Base-by-base conservation (phyloP, 1,284 basidiomycete genomes). In the Clitocybe nebularis region DNA sequence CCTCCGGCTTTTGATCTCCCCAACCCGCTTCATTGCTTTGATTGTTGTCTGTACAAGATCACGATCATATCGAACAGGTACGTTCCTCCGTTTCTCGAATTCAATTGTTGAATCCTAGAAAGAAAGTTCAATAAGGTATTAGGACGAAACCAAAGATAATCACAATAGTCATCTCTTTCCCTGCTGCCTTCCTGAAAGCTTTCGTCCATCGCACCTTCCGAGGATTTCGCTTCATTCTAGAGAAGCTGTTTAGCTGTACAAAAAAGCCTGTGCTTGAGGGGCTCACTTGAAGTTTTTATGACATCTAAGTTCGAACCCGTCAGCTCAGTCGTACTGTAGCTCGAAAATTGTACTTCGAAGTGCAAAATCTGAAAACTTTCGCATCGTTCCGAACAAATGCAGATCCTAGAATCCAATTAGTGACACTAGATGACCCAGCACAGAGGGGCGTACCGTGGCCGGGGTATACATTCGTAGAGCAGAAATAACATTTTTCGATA, bases 141-240 rank as follows among this genome's bases (percentile, higher is more conserved):
- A 39, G 25, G 8, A 28, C 28, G 28, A 24, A 4, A n/a, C 14
- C 29, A 30, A 34, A 38, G 17, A 17, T 8, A 67, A 89, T 65
- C 59, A 94, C 93, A 59, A 99, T 89, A 9, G 91, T 95, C 96
- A 99, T 99, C 72, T 99, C 96, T 73, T 99, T 99, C 51, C 96
- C 96, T 46, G 93, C 91, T 17, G 96, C 93, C 66, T 95, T 97
- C 56, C 96, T 81, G 81, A 99, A 99, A 11, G 96, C 96, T 69
- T 99, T 99, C 42, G 96, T 99, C 96, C 96, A 99, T 58, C 92
- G 81, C 39, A 99, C 94, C 71, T 99, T 99, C 52, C 96, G 84
- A 36, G 96, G 96, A 71, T 99, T 99, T 39, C 96, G 88, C 75
- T 99, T 99, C 95, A 99, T 97, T 71, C 93, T 95, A 45, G 36